Base-by-base conservation (phyloP, 345 rosid genomes). In the Salix suchowensis region DNA sequence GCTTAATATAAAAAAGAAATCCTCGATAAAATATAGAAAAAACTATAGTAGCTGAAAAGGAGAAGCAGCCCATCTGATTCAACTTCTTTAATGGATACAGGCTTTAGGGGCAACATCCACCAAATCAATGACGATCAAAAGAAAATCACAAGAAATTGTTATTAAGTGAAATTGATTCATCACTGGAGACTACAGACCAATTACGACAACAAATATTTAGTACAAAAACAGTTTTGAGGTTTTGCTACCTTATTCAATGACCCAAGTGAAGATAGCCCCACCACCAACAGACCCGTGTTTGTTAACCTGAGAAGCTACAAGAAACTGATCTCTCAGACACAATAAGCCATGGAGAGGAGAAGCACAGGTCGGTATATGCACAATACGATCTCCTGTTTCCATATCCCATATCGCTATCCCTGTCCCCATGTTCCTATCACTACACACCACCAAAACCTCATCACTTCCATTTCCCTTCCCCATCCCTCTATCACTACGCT, bases 211-310 rank as follows among this genome's bases (percentile, higher is more conserved):
- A 14, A 0, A 13, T 12, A 46, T 58, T 58, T 39, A 68, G 40
- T 7, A 21, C 2, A 2, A 77, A 11, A 24, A 14, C 24, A 52
- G 30, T 21, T 19, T 64, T 48, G 67, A 40, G 32, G 0, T 26
- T 4, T 24, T 32, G 11, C 26, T 65, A 84, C 91, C 89, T 84
- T 88, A 76, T 86, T 80, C 74, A 88, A 71, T 15, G 80, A n/a
- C 65, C 91, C 91, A 88, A 24, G 79, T 74, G 61, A 82, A 81
- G 74, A 88, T 73, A 37, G 85, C 78, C 13, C 89, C 91, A 37
- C 84, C 86, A 26, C 88, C 88, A 30, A 88, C 77, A 44, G 89
- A 88, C n/a, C 84, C 86, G 74, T 84, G 85, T 68, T 70, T 81
- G 68, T 74, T 82, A 48, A 79, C 74, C 70, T 84, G 91, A 64